These are phyloP conservation scores for Discostella pseudostelligera DNA, from an alignment of 108 stramenopile species.

Conservation along the genomic window DNA sequence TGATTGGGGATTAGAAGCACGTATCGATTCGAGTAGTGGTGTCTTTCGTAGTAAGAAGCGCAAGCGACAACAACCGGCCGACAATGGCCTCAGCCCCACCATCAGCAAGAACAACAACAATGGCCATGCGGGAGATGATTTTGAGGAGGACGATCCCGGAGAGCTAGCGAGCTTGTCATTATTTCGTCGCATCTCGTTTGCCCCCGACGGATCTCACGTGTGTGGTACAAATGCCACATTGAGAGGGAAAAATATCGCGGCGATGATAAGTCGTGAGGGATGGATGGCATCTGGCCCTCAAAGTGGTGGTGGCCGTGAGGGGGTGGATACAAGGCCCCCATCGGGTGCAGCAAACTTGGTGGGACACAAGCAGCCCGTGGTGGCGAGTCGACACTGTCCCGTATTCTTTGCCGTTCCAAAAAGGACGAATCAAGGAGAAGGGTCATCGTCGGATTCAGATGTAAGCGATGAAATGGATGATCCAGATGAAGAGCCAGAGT, in stretches of 20 bases:
- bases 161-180: constrained; percentile 64
- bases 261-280: constrained; percentile 83
- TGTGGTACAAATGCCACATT: constrained; percentile 84
- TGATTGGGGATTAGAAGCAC: constrained; percentile 84
- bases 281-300: constrained; percentile 67
- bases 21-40: constrained; percentile 68
- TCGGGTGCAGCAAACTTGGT: constrained; percentile 84
- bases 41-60: constrained; percentile 64
- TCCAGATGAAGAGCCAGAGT: constrained; percentile 72
- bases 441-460: constrained; percentile 2
- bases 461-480: constrained; percentile 44
- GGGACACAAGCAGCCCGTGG: constrained; percentile 90
- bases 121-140: constrained; percentile 6
- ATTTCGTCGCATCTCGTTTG: constrained; percentile 85
- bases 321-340: constrained; percentile 13
- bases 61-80: constrained; percentile 14
- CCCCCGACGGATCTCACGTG: constrained; percentile 84
- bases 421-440: constrained; percentile 3
- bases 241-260: constrained; percentile 82
- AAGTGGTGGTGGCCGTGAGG: constrained; percentile 7
- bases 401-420: constrained; percentile 53
- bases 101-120: neutral
- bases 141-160: constrained; percentile 60
- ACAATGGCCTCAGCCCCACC: neutral
- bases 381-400: constrained; percentile 79